These are phyloP conservation scores for Podospora tetraspora DNA, from an alignment of 495 filamentous ascomycete genomes.

Conservation along the genomic window DNA sequence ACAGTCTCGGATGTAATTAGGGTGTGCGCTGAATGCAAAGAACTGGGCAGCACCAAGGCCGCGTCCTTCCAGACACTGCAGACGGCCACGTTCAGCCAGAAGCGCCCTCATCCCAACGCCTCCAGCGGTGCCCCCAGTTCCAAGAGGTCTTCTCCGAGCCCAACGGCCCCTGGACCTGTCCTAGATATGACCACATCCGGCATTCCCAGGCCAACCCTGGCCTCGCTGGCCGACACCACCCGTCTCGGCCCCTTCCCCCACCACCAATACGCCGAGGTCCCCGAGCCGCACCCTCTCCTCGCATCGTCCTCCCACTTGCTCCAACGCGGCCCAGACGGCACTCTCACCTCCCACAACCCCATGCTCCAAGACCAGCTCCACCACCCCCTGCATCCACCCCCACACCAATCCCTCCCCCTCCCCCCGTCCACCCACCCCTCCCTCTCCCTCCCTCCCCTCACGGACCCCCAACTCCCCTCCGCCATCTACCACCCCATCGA, in stretches of 20 bases:
- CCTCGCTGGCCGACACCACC: slow-evolving; percentile 27
- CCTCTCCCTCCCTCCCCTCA: slow-evolving; percentile 16
- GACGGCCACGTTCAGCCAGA: slow-evolving; percentile 15
- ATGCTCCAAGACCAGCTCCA: slow-evolving; percentile 28
- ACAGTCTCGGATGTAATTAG: slow-evolving; percentile 92
- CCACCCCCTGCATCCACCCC: slow-evolving; percentile 22
- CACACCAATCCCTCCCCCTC: slow-evolving; percentile 20
- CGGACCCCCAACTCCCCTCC: slow-evolving; percentile 16
- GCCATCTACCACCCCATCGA: slow-evolving; percentile 44
- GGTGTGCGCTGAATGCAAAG: slow-evolving; percentile 87
- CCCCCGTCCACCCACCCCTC: slow-evolving; percentile 22
- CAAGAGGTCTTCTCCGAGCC: slow-evolving; percentile 30
- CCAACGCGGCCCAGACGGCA: slow-evolving; percentile 8
- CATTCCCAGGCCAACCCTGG: slow-evolving; percentile 14
- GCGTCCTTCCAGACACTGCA: slow-evolving; percentile 20
- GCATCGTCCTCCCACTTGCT: slow-evolving; percentile 18
- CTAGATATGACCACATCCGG: slow-evolving; percentile 4
- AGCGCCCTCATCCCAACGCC: slow-evolving; percentile 22
- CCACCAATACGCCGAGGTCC: slow-evolving; percentile 33
- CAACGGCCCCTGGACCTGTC: slow-evolving; percentile 4
- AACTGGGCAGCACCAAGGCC: slow-evolving; percentile 52
- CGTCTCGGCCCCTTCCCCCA: slow-evolving; percentile 22
- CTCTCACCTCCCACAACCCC: slow-evolving; percentile 26
- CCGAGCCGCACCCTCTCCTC: slow-evolving; percentile 32
- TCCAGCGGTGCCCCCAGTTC: slow-evolving; percentile 19